Base-by-base conservation (phyloP, 2,329 filamentous ascomycete species). In the Fusarium tuaranense region DNA sequence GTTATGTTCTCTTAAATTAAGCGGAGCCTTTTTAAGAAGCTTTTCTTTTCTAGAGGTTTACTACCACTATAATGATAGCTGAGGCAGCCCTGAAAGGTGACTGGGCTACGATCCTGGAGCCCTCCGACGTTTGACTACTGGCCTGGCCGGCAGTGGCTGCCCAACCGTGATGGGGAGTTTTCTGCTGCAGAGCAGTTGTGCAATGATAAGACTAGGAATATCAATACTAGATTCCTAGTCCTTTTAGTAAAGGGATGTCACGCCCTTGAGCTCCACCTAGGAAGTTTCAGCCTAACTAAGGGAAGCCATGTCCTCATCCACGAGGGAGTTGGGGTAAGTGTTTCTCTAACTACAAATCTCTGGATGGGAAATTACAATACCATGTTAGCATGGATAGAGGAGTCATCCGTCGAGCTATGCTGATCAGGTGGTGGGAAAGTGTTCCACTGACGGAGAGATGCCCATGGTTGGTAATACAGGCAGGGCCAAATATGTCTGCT, bases 401-500 rank as follows among this genome's bases (percentile, higher is more conserved):
- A 18, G 22, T 1, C 59, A 68, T 25, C 51, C 60, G 6, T 70
- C 65, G 0, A 68, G 67, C 12, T 70, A 60, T 20, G 46, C 57
- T 2, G 34, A 55, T 5, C 12, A 59, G 4, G 39, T 18, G 8
- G 58, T 70, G 22, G 16, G 34, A 6, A 34, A 34, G 27, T 70
- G 67, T 22, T 70, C 64, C 27, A 27, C 16, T 3, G 36, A 67
- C 7, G 64, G 64, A 3, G 44, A 32, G 5, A 25, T 67, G 20
- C 68, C 64, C 4, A 27, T 64, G n/a, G 18, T 70, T 30, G 63
- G 59, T 10, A 30, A 59, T 1, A 38, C 27, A 7, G 67, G 68
- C 55, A 70, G 13, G 67, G n/a, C 68, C 64, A 7, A 44, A 67
- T 6, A 48, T 59, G 59, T n/a, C 22, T 5, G 41, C 25, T 20